Evolutionary conservation across 2,329 filamentous ascomycete species (phyloP).

Genomic region (Pyrenophora tritici-repentis): DNA sequence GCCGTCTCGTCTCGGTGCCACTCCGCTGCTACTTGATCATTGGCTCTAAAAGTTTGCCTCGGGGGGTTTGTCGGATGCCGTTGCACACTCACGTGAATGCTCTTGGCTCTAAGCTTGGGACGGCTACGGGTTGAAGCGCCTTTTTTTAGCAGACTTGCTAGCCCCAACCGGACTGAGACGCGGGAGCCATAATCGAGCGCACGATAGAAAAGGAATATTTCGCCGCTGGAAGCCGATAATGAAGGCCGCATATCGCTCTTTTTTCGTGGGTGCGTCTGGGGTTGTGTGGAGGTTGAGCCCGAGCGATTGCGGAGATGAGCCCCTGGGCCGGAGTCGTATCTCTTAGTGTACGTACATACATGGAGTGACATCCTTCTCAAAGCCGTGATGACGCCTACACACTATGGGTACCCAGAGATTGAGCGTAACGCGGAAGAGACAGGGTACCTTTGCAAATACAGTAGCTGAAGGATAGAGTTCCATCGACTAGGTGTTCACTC

Average conservation of each 20-base stretch:
- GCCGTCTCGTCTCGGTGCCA: not conserved
- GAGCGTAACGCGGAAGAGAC: no score
- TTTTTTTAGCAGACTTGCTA: constrained; percentile 1
- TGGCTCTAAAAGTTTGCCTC: constrained; percentile 3
- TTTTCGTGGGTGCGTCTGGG: no score
- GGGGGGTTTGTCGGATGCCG: constrained; percentile 20
- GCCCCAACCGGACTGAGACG: not conserved
- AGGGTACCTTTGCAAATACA: no score
- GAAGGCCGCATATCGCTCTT: not conserved
- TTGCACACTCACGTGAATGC: constrained; percentile 2
- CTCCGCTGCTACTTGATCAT: constrained; percentile 4
- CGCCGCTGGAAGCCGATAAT: not conserved
- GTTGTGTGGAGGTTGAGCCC: no score
- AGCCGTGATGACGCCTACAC: no score
- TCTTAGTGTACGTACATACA: no score
- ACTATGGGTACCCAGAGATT: no score
- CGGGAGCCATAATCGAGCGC: not conserved
- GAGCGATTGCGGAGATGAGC: no score
- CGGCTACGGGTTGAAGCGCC: not conserved
- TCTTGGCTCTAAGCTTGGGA: constrained; percentile 4
- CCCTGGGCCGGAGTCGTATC: no score
- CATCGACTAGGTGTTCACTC: no score
- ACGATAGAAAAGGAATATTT: not conserved
- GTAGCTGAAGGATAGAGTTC: no score
- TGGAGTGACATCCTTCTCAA: no score